phyloP scores from a whole-genome alignment of 345 rosid species.

The Triadica sebifera region DNA sequence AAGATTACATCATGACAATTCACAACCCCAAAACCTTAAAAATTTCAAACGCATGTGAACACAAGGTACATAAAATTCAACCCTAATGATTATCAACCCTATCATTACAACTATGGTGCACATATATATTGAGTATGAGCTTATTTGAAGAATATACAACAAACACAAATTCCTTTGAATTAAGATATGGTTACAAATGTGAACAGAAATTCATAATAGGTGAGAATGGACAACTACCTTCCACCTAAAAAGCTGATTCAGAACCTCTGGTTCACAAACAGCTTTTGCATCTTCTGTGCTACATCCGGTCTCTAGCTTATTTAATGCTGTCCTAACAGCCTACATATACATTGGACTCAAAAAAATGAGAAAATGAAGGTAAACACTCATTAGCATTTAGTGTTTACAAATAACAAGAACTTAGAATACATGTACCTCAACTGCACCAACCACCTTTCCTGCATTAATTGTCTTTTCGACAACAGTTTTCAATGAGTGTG shows the following conservation, averaged over 20 bases:
- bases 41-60: slow-evolving; percentile 2
- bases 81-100: neutral
- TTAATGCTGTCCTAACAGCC: slow-evolving; percentile 79
- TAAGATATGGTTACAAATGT: neutral
- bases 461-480: slow-evolving; percentile 62
- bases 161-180: neutral
- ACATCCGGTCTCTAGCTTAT: slow-evolving; percentile 62
- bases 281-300: slow-evolving; percentile 80
- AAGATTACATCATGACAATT: neutral
- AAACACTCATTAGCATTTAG: slow-evolving; percentile 8
- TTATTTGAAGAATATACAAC: neutral
- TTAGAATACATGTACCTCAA: slow-evolving; percentile 53
- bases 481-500: slow-evolving; percentile 39
- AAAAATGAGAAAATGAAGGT: neutral
- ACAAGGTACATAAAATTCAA: neutral
- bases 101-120: neutral
- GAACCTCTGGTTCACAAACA: slow-evolving; percentile 75
- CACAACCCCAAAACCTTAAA: neutral
- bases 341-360: slow-evolving; percentile 22
- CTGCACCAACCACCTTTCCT: slow-evolving; percentile 80
- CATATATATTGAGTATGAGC: too few species aligned
- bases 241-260: slow-evolving; percentile 74
- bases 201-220: slow-evolving; percentile 2
- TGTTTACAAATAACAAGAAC: neutral
- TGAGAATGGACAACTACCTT: slow-evolving; percentile 48